Evolutionary conservation across 2,329 filamentous ascomycete species (phyloP), one percentile per base, ranked within the genome.

Genomic region (Paecilomyces variotii): DNA sequence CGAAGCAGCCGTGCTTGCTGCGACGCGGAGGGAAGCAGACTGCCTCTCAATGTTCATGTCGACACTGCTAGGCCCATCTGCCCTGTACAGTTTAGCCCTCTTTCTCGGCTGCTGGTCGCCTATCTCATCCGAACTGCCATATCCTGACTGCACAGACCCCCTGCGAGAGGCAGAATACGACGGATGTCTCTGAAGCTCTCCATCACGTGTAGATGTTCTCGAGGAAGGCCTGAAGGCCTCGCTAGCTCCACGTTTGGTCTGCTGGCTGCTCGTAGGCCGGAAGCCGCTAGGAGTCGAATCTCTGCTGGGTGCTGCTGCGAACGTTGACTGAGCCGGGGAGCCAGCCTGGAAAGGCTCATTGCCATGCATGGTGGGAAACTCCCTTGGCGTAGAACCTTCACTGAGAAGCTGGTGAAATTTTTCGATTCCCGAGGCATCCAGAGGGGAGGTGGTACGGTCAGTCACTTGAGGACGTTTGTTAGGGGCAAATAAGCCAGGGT

Each of bases 1-100:
- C 4, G 92, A 96, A 50, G 91, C 90, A 52, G 92, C 88, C 14
- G 90, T 96, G 70, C 91, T 96, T 53, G 93, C 93, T 60, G 90
- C 87, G n/a, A 96, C 91, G 54, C 92, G 84, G 27, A 97, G 79
- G 2, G 90, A 95, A 54, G 94, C 91, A 9, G 86, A 84, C 30
- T 86, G 86, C 45, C 84, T 82, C 56, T 87, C 89, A 66, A 97
- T 79, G 59, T 79, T 79, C 64, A 89, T 25, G 84, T 85, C 61
- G 82, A 72, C 84, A 64, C 84, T 87, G 55, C 87, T 86, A n/a
- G 85, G 85, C 76, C 86, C 87, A 62, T 89, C 85, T 11, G 87
- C 84, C 68, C 87, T 84, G 24, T 85, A 90, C 26, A 88, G 84
- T 68, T 90, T 94, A 34, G 87, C 91, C 67, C 92, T 84, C 75